Conservation (phyloP, 2,329 filamentous ascomycete genomes). For the Waltergamsia citrina region DNA sequence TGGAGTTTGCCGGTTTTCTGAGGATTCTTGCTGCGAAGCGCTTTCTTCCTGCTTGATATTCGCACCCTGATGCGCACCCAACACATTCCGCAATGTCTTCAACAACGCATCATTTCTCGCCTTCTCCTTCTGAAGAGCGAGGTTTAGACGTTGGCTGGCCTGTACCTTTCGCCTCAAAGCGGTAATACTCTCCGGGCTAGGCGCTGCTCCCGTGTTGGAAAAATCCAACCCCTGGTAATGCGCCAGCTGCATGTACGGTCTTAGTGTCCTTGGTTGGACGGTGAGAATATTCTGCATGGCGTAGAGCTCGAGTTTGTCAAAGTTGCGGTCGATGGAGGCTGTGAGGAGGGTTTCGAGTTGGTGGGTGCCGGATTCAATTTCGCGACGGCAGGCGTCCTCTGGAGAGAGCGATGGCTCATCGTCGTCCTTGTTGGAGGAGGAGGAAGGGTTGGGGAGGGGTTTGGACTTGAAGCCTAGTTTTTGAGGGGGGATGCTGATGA, state of each 20-base stretch:
- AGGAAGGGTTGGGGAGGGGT: background rate
- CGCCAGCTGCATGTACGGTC: slow-evolving; percentile 65
- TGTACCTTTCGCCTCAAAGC: slow-evolving; percentile 64
- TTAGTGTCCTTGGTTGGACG: slow-evolving; percentile 55
- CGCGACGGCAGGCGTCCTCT: slow-evolving; percentile 37
- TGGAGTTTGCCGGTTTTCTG: background rate
- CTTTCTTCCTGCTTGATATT: slow-evolving; percentile 7
- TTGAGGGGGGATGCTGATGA: slow-evolving; percentile 63
- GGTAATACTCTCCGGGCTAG: slow-evolving; percentile 59
- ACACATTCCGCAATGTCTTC: slow-evolving; percentile 42
- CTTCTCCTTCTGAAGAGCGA: slow-evolving; percentile 59
- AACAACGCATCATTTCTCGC: slow-evolving; percentile 65
- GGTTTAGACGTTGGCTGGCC: slow-evolving; percentile 69
- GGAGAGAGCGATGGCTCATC: slow-evolving; percentile 25
- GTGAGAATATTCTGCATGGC: slow-evolving; percentile 77
- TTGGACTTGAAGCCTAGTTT: slow-evolving; percentile 66
- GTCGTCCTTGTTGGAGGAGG: slow-evolving; percentile 19
- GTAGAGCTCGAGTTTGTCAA: slow-evolving; percentile 84
- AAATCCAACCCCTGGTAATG: slow-evolving; percentile 71
- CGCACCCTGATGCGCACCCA: slow-evolving; percentile 20
- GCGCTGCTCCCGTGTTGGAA: slow-evolving; percentile 12
- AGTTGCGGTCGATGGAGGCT: slow-evolving; percentile 73
- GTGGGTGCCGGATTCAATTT: slow-evolving; percentile 84
- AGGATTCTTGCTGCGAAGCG: background rate
- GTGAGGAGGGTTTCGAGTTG: slow-evolving; percentile 76